A percentile compares a stretch with the other conserved stretches of the same genome.
These are phyloP conservation scores for Sanguinoderma infundibulare DNA, from an alignment of 1,284 basidiomycete species.

Conservation along the genomic window DNA sequence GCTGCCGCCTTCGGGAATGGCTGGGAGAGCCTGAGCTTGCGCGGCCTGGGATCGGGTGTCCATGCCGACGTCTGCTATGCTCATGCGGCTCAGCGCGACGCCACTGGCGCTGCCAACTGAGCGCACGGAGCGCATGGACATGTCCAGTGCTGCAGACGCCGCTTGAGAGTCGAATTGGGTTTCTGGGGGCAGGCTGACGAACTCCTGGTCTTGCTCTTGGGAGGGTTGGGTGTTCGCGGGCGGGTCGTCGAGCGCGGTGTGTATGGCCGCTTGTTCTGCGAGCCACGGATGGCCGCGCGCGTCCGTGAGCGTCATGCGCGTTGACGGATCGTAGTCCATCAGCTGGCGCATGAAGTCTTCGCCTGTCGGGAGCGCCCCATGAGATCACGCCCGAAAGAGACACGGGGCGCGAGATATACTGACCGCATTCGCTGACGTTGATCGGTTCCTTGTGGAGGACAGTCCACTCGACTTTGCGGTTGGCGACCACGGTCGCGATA, in stretches of 20 bases:
- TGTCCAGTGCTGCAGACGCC: neutral
- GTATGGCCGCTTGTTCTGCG: neutral
- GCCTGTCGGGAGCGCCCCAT: neutral
- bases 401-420: neutral
- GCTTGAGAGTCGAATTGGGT: neutral
- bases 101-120: conserved; percentile 4
- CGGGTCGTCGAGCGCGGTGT: neutral
- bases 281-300: conserved; percentile 76
- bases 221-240: neutral
- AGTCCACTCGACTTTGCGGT: conserved; percentile 66
- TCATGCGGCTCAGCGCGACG: conserved; percentile 3
- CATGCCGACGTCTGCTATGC: conserved; percentile 3
- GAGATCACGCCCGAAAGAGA: neutral
- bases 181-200: neutral
- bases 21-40: neutral
- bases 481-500: conserved; percentile 54
- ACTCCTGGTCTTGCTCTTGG: neutral
- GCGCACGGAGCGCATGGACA: conserved; percentile 8
- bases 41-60: neutral
- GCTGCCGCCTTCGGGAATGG: neutral
- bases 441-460: conserved; percentile 46
- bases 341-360: conserved; percentile 52
- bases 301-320: conserved; percentile 61
- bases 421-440: conserved; percentile 10
- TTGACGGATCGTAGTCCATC: conserved; percentile 53